Conservation (phyloP, 495 filamentous ascomycete genomes). For the Baudoinia panamericana region DNA sequence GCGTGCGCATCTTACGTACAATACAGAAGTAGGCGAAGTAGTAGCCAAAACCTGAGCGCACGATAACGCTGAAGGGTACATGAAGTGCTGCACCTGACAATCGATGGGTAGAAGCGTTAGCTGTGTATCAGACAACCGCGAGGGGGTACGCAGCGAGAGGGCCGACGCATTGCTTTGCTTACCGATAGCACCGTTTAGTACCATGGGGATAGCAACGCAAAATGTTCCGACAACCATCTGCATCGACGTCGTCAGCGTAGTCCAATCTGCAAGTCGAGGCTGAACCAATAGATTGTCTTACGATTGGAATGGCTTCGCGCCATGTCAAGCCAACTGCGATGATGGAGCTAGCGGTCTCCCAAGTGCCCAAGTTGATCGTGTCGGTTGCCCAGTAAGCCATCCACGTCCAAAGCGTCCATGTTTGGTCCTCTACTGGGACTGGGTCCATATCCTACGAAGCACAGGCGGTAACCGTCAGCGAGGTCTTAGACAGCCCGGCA, state of each 20-base stretch:
- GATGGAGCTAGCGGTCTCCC: slow-evolving; percentile 24
- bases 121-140: too few relatives aligned
- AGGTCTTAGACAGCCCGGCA: too few relatives aligned
- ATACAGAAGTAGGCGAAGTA: slow-evolving; percentile 28
- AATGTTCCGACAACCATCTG: slow-evolving; percentile 29
- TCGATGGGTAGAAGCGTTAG: too few relatives aligned
- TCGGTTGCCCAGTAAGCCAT: slow-evolving; percentile 16
- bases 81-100: slow-evolving; percentile 26
- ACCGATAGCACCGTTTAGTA: slow-evolving; percentile 38
- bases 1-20: too few relatives aligned
- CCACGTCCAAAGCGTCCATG: slow-evolving; percentile 28
- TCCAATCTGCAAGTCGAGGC: too few relatives aligned
- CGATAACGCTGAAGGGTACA: slow-evolving; percentile 17
- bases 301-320: slow-evolving; percentile 32
- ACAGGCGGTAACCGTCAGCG: too few relatives aligned
- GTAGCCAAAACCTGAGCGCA: slow-evolving; percentile 20
- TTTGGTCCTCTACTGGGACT: slow-evolving; percentile 36
- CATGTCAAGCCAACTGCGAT: slow-evolving; percentile 40
- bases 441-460: too few relatives aligned
- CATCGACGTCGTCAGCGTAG: too few relatives aligned
- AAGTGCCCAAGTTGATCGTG: slow-evolving; percentile 11
- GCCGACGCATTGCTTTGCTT: too few relatives aligned
- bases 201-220: slow-evolving; percentile 34
- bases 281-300: too few relatives aligned
- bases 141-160: too few relatives aligned